A percentile compares a stretch with the other conserved stretches of the same genome.
Evolutionary conservation across 2,329 filamentous ascomycete species (phyloP).

Genomic region (Thermomyces lanuginosus): DNA sequence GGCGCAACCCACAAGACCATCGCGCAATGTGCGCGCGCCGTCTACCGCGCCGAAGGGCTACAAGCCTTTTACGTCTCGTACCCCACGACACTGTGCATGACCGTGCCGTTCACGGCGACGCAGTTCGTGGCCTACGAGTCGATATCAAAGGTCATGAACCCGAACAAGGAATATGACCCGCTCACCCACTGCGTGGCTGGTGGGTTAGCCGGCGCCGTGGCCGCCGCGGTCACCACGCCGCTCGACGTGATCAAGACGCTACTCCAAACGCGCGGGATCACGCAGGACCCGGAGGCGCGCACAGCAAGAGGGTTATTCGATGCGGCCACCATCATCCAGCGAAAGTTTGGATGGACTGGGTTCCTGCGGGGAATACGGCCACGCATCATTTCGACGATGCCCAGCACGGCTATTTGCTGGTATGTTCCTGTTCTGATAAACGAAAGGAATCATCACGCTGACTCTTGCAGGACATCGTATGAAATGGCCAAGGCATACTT

Average conservation of each 20-base stretch:
- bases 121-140: slow-evolving; percentile 98
- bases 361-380: slow-evolving; percentile 91
- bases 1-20: slow-evolving; percentile 85
- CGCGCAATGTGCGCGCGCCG: slow-evolving; percentile 67
- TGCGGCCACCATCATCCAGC: slow-evolving; percentile 65
- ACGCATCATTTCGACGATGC: slow-evolving; percentile 89
- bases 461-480: slow-evolving; percentile 39
- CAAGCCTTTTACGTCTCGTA: slow-evolving; percentile 96
- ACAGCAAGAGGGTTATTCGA: slow-evolving; percentile 69
- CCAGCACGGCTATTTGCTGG: slow-evolving; percentile 99
- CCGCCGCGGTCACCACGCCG: slow-evolving; percentile 83
- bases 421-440: slow-evolving; percentile 25
- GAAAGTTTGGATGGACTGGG: slow-evolving; percentile 65
- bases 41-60: slow-evolving; percentile 76
- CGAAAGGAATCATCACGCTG: not conserved
- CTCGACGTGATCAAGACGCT: slow-evolving; percentile 98
- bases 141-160: slow-evolving; percentile 85
- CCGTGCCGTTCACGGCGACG: slow-evolving; percentile 88
- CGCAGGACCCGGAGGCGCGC: slow-evolving; percentile 62
- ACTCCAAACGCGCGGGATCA: slow-evolving; percentile 78
- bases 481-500: slow-evolving; percentile 55
- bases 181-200: slow-evolving; percentile 86
- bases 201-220: slow-evolving; percentile 80
- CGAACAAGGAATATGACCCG: slow-evolving; percentile 63
- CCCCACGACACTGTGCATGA: slow-evolving; percentile 95